Percentiles rank a stretch among this genome's conserved stretches.
Conservation (phyloP, 2,329 filamentous ascomycete species). For the Trichoderma koningii region DNA sequence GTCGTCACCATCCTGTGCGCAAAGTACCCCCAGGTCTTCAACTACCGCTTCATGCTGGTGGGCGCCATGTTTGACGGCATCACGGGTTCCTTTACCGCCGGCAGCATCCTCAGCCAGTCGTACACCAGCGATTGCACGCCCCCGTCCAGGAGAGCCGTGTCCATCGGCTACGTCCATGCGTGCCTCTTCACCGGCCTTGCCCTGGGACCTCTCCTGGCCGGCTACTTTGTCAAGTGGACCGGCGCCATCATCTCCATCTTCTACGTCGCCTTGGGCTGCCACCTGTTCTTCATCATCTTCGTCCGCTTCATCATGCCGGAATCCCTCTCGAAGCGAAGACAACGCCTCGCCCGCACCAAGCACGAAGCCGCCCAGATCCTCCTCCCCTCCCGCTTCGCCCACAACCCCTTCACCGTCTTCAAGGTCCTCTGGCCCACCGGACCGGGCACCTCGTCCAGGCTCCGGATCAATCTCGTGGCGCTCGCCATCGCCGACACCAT, state of each 20-base stretch:
- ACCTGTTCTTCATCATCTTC: slow-evolving; percentile 72
- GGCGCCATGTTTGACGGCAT: slow-evolving; percentile 80
- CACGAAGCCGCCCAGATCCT: slow-evolving; percentile 45
- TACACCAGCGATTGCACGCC: slow-evolving; percentile 89
- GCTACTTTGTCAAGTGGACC: slow-evolving; percentile 74
- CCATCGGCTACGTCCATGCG: slow-evolving; percentile 87
- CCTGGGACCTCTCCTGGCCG: slow-evolving; percentile 78
- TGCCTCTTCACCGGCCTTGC: slow-evolving; percentile 89
- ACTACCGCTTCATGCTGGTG: slow-evolving; percentile 77
- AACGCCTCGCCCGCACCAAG: slow-evolving; percentile 61
- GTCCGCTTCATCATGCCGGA: slow-evolving; percentile 76
- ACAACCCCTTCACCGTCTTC: slow-evolving; percentile 75
- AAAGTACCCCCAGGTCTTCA: slow-evolving; percentile 69
- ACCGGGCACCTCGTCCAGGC: slow-evolving; percentile 55
- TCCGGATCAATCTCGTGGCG: slow-evolving; percentile 80
- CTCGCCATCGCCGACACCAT: slow-evolving; percentile 80
- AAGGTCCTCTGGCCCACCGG: slow-evolving; percentile 75
- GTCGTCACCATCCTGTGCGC: slow-evolving; percentile 76
- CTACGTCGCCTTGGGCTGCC: slow-evolving; percentile 74
- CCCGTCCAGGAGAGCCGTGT: slow-evolving; percentile 75
- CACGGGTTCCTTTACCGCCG: slow-evolving; percentile 84
- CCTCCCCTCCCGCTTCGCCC: slow-evolving; percentile 44
- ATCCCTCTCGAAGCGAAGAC: slow-evolving; percentile 74
- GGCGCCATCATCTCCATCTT: slow-evolving; percentile 80
- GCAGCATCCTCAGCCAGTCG: slow-evolving; percentile 74